Conservation (phyloP, 2,329 filamentous ascomycete genomes). For the Xylariaceae sp. region DNA sequence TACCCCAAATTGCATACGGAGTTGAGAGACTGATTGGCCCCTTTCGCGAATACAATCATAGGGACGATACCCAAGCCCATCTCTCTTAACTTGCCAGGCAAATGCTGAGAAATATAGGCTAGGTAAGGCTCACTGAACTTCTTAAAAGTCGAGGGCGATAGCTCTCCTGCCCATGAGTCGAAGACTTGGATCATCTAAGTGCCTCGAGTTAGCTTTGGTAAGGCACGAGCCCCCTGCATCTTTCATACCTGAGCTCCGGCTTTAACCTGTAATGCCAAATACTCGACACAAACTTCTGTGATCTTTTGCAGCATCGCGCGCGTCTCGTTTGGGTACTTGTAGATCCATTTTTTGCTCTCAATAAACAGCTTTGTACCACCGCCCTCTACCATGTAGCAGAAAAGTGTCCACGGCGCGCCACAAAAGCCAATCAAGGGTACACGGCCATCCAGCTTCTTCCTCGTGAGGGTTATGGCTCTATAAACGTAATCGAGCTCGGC, state of each 20-base stretch:
- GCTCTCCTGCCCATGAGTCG: conserved; percentile 96
- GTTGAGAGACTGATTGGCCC: conserved; percentile 93
- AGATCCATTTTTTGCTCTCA: conserved; percentile 96
- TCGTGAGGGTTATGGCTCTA: conserved; percentile 88
- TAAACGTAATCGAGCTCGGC: conserved; percentile 92
- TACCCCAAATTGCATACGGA: conserved; percentile 87
- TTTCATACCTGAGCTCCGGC: conserved; percentile 80
- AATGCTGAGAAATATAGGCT: conserved; percentile 78
- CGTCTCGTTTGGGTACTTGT: conserved; percentile 80
- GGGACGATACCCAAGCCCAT: conserved; percentile 81
- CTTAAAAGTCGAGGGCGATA: conserved; percentile 83
- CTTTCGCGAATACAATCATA: conserved; percentile 98
- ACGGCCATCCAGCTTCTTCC: conserved; percentile 83
- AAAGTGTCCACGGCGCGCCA: conserved; percentile 92
- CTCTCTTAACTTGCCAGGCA: conserved; percentile 76
- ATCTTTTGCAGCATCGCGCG: conserved; percentile 89
- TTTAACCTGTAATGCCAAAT: conserved; percentile 88
- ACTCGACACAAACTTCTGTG: conserved; percentile 91
- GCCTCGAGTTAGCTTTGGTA: conserved; percentile 7
- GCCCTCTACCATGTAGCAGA: conserved; percentile 99
- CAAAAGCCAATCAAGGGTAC: conserved; percentile 97
- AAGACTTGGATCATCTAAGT: conserved; percentile 87
- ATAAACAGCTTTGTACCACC: conserved; percentile 95
- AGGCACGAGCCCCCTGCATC: conserved; percentile 14
- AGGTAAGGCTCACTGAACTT: conserved; percentile 88